Percentiles rank a stretch among this genome's conserved stretches.
Conservation (phyloP, 2,329 filamentous ascomycete species). For the Nothomitra cinnamomea region DNA sequence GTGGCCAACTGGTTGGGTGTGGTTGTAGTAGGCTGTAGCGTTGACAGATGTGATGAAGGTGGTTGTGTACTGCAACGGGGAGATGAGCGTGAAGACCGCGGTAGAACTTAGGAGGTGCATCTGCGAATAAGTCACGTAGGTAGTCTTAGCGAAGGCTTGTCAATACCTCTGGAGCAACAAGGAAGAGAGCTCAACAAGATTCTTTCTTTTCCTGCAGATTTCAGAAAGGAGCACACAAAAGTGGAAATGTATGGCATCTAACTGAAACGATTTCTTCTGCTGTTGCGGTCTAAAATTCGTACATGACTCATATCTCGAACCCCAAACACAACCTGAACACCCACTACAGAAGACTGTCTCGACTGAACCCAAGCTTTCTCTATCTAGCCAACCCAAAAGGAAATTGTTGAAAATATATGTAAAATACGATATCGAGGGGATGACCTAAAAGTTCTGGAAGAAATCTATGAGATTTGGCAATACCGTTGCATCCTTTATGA, state of each 20-base stretch:
- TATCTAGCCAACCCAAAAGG: neutral
- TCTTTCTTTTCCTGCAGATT: neutral
- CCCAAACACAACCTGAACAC: neutral
- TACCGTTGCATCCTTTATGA: slow-evolving; percentile 67
- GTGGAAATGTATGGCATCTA: neutral
- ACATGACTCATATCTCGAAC: neutral
- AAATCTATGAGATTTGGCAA: slow-evolving; percentile 11
- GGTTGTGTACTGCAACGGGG: slow-evolving; percentile 56
- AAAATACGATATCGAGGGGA: neutral
- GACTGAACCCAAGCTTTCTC: neutral
- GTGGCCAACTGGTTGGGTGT: slow-evolving; percentile 56
- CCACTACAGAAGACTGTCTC: neutral
- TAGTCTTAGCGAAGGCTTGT: neutral
- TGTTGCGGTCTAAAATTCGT: neutral
- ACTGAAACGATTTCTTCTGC: neutral
- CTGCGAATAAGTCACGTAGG: slow-evolving; percentile 10
- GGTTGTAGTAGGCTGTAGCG: slow-evolving; percentile 73
- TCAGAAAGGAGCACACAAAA: neutral
- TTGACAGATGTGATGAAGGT: slow-evolving; percentile 66
- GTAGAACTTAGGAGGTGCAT: slow-evolving; percentile 77
- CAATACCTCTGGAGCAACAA: neutral
- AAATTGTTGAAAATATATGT: neutral
- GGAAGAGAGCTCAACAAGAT: neutral
- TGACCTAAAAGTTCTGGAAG: slow-evolving; percentile 2
- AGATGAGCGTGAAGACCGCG: slow-evolving; percentile 67